These are phyloP conservation scores for Colletotrichum abscissum DNA, from an alignment of 2,329 filamentous ascomycete genomes.

Conservation along the genomic window DNA sequence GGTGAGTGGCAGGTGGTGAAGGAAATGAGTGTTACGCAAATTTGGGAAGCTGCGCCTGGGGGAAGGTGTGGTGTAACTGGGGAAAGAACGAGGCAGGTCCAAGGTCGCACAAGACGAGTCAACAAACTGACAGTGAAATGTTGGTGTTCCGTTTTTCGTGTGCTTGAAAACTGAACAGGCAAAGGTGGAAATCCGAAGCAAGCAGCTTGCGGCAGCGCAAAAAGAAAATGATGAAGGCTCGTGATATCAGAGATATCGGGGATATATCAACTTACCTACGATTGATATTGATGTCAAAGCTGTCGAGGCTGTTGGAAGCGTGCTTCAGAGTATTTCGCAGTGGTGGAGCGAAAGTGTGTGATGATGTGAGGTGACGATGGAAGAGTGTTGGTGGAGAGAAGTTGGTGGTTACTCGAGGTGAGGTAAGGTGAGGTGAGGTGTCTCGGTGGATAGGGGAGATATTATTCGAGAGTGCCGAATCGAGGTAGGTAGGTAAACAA, in stretches of 20 bases:
- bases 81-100: conserved; percentile 9
- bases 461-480: background rate
- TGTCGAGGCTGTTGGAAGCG: background rate
- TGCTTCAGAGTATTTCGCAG: background rate
- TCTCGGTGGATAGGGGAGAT: background rate
- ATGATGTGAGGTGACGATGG: background rate
- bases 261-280: conserved; percentile 21
- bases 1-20: background rate
- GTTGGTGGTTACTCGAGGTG: background rate
- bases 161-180: background rate
- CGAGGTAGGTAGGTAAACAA: background rate
- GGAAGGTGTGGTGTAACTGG: conserved; percentile 26
- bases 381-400: background rate
- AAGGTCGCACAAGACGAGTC: conserved; percentile 4
- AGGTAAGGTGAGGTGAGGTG: background rate
- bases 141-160: background rate
- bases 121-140: too few relatives aligned
- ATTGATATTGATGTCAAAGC: background rate
- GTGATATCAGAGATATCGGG: background rate
- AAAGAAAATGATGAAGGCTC: background rate
- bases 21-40: conserved; percentile 24
- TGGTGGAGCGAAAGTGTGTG: background rate
- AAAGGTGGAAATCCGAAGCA: background rate
- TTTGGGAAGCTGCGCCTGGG: conserved; percentile 20
- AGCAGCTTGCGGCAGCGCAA: background rate